Evolutionary conservation across 495 filamentous ascomycete species (phyloP).

Genomic region (Paragyromitra xinjiangensis): DNA sequence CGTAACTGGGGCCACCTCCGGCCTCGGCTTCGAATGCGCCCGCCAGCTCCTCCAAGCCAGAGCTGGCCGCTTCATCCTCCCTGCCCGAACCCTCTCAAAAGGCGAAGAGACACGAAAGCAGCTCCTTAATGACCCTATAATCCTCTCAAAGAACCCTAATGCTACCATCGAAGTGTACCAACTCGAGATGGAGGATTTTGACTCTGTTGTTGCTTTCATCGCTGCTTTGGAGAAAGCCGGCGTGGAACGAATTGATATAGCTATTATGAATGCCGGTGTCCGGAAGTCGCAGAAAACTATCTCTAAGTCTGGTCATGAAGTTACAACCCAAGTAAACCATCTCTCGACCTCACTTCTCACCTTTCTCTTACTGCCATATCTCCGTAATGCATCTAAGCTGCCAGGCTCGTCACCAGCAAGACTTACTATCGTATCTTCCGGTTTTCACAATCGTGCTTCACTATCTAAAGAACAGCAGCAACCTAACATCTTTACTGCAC

Average conservation of each 20-base stretch:
- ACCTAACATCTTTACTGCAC: not conserved
- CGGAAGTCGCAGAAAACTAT: not conserved
- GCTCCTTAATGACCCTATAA: not conserved
- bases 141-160: not conserved
- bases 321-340: not conserved
- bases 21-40: not conserved
- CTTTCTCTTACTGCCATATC: not conserved
- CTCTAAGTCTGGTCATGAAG: not conserved
- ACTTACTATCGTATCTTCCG: slow-evolving; percentile 3
- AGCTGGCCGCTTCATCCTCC: not conserved
- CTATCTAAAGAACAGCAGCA: not conserved
- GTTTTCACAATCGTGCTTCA: not conserved
- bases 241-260: not conserved
- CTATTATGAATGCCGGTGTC: slow-evolving; percentile 9
- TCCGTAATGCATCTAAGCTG: slow-evolving; percentile 4
- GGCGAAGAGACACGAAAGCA: not conserved
- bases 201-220: not conserved
- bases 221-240: not conserved
- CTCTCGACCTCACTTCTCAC: not conserved
- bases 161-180: not conserved
- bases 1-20: not conserved
- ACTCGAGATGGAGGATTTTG: not conserved
- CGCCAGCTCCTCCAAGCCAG: not conserved
- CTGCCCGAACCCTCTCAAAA: not conserved
- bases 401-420: not conserved